A percentile compares a stretch with the other conserved stretches of the same genome.
Evolutionary conservation across 2,329 filamentous ascomycete genomes (phyloP).

Genomic region (Trichophyton verrucosum): DNA sequence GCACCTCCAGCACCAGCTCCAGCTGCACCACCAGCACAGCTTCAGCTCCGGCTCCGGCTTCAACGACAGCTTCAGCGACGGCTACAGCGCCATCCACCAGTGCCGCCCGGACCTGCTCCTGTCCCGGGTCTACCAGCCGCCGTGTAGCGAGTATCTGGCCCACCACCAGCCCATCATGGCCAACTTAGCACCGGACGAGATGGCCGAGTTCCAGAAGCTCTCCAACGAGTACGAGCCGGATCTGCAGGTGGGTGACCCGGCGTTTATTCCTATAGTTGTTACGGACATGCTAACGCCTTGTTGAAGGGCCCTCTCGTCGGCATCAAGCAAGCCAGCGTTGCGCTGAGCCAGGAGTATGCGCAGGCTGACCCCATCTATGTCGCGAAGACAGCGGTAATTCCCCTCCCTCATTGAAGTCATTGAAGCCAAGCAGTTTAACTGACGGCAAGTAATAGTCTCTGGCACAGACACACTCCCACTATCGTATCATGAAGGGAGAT

Average conservation of each 20-base stretch:
- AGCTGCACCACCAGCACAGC: background rate
- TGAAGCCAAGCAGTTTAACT: background rate
- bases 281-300: background rate
- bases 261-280: background rate
- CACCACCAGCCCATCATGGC: slow-evolving; percentile 21
- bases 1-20: background rate
- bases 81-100: background rate
- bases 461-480: slow-evolving; percentile 72
- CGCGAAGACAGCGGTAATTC: slow-evolving; percentile 65
- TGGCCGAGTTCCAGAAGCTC: slow-evolving; percentile 50
- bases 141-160: no score
- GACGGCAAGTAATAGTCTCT: slow-evolving; percentile 46
- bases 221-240: slow-evolving; percentile 50
- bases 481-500: slow-evolving; percentile 78
- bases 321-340: slow-evolving; percentile 60
- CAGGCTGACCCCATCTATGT: slow-evolving; percentile 75
- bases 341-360: slow-evolving; percentile 74
- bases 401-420: no score
- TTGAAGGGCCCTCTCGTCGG: slow-evolving; percentile 70
- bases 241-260: slow-evolving; percentile 36
- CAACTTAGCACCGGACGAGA: slow-evolving; percentile 37
- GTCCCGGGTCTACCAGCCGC: background rate
- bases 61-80: background rate
- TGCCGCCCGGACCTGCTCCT: background rate
- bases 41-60: no score